Evolutionary conservation across 495 filamentous ascomycete genomes (phyloP), one percentile per base, ranked within the genome.

Genomic region (Podospora appendiculata): DNA sequence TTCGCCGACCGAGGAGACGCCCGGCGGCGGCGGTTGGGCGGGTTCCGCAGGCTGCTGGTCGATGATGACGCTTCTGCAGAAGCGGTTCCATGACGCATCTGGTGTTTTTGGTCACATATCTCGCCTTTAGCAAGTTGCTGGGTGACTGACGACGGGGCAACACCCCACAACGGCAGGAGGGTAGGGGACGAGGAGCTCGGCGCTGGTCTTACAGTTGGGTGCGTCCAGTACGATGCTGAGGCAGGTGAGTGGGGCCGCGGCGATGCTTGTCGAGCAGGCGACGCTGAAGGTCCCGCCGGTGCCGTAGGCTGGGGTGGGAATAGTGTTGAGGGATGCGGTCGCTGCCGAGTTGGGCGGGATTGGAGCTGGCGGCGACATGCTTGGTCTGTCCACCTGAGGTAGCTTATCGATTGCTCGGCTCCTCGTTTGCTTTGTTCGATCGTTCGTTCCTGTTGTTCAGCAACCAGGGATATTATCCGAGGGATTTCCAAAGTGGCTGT

Each of bases 231-330:
- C 32, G 14, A 62, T 51, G 25, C 58, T 59, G 7, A 69, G 54
- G 45, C 60, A 65, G 9, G 45, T 41, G 4, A 32, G 47, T 0
- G 67, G 64, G 13, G 69, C 32, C 9, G 62, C 69, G 38, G 56
- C 51, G 51, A 72, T 61, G 33, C 17, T 58, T 9, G 59, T 42
- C n/a, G 64, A 56, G 57, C 61, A 64, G 14, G 52, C 54, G 9
- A 70, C 54, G 41, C 50, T 56, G 56, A 70, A 68, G 38, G 49
- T 48, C 25, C 66, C 61, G 43, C 58, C 59, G 1, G 44, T 3
- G n/a, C 66, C 66, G 60, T 65, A 38, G 1, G 59, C 64, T 0
- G 66, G 67, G 13, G 68, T 67, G 4, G 61, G 54, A 45, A 69
- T 44, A 6, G 61, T 50, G 0, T 17, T 13, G 40, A 52, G 47